Evolutionary conservation across 2,329 filamentous ascomycete genomes (phyloP).

Genomic region (Pseudopithomyces chartarum): DNA sequence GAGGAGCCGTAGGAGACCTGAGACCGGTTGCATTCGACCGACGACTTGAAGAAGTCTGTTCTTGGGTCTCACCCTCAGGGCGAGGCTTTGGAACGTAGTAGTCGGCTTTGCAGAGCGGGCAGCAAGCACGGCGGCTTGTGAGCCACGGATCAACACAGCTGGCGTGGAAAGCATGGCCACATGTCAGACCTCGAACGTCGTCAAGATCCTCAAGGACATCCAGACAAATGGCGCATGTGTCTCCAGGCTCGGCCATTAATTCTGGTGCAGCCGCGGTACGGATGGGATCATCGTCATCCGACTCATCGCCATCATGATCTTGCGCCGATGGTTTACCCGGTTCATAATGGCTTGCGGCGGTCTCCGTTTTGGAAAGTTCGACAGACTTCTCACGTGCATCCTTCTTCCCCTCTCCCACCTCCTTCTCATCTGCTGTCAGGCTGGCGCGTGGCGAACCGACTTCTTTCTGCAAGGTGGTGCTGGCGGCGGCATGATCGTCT

Average conservation of each 20-base stretch:
- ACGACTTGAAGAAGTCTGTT: conserved; percentile 31
- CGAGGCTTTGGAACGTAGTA: conserved; percentile 95
- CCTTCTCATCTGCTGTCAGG: conserved; percentile 24
- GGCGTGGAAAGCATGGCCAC: conserved; percentile 97
- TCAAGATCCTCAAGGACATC: conserved; percentile 94
- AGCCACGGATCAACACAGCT: conserved; percentile 96
- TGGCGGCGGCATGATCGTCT: conserved; percentile 55
- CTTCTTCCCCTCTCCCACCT: conserved; percentile 26
- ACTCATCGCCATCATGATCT: conserved; percentile 57
- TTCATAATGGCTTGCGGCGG: conserved; percentile 31
- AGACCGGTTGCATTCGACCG: conserved; percentile 33
- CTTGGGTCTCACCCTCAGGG: conserved; percentile 57
- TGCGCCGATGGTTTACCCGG: conserved; percentile 24
- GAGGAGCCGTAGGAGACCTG: conserved; percentile 38
- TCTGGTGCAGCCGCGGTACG: conserved; percentile 82
- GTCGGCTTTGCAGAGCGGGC: conserved; percentile 95
- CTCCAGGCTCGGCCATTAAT: conserved; percentile 78
- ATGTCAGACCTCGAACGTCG: conserved; percentile 89
- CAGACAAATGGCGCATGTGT: conserved; percentile 95
- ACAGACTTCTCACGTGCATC: conserved; percentile 22
- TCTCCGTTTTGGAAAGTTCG: conserved; percentile 36
- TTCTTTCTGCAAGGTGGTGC: conserved; percentile 24
- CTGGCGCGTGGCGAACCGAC: conserved; percentile 20
- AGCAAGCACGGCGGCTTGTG: conserved; percentile 91
- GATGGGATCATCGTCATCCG: conserved; percentile 80